These are phyloP conservation scores for Floccularia luteovirens DNA, from an alignment of 768 basidiomycete species.

Conservation along the genomic window DNA sequence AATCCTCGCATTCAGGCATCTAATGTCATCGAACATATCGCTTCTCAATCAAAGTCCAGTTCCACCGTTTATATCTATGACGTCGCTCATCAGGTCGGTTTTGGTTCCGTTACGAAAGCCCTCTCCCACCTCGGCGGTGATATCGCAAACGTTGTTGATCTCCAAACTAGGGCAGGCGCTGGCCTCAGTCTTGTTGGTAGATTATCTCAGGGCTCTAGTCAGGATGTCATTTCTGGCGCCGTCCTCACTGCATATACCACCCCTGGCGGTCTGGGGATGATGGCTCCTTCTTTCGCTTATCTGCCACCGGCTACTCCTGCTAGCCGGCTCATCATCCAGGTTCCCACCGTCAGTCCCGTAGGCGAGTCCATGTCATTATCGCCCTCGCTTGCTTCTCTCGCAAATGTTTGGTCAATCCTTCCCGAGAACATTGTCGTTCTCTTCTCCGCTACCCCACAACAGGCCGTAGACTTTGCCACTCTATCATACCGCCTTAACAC, in stretches of 20 bases:
- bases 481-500: constrained; percentile 64
- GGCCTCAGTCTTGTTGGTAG: constrained; percentile 75
- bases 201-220: constrained; percentile 72
- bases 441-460: constrained; percentile 79
- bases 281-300: constrained; percentile 73
- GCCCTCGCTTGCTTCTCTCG: constrained; percentile 68
- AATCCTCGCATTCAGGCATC: constrained; percentile 49
- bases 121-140: constrained; percentile 40
- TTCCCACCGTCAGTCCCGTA: constrained; percentile 64
- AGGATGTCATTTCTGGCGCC: constrained; percentile 49
- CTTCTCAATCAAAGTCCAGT: constrained; percentile 46
- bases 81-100: constrained; percentile 77
- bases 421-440: constrained; percentile 65
- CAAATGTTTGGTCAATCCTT: constrained; percentile 50
- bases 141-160: constrained; percentile 49
- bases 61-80: constrained; percentile 78
- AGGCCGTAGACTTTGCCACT: constrained; percentile 69
- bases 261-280: constrained; percentile 73
- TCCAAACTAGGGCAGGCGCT: constrained; percentile 83
- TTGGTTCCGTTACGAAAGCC: constrained; percentile 64
- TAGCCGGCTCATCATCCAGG: constrained; percentile 75
- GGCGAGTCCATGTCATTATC: constrained; percentile 64
- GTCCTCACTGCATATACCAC: constrained; percentile 78
- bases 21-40: constrained; percentile 58
- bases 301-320: constrained; percentile 55